Evolutionary conservation across 176 grass and related monocot species (phyloP).

Genomic region (Stipa capillata): DNA sequence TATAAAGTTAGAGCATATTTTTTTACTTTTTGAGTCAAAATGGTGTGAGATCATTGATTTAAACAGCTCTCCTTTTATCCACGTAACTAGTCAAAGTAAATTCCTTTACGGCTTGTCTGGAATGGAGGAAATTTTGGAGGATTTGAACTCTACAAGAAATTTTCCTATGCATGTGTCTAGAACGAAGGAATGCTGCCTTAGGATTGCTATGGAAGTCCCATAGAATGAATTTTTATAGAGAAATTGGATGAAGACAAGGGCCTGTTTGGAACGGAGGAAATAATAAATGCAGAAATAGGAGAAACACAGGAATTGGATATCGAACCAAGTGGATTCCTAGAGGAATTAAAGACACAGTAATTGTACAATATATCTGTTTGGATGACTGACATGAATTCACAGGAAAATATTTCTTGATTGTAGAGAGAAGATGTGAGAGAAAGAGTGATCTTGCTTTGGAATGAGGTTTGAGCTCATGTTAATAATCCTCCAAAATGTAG

Average conservation of each 20-base stretch:
- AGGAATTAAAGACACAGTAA: not conserved
- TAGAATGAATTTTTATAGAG: not conserved
- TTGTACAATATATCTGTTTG: not conserved
- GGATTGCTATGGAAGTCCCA: not conserved
- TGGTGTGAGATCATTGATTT: not conserved
- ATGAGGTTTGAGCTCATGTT: no score
- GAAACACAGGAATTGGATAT: not conserved
- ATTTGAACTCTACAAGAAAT: not conserved
- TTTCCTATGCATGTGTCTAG: not conserved
- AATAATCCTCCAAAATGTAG: no score
- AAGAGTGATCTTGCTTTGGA: not conserved
- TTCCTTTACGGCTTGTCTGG: not conserved
- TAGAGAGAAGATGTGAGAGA: not conserved
- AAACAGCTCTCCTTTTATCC: not conserved
- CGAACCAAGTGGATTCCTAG: not conserved
- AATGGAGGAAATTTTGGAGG: not conserved
- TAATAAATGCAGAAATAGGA: not conserved
- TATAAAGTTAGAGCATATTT: not conserved
- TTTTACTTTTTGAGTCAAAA: not conserved
- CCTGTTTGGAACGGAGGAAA: not conserved
- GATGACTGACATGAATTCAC: not conserved
- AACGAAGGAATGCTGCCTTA: not conserved
- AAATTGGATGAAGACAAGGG: not conserved
- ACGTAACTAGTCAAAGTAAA: not conserved
- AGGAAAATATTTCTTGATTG: not conserved